phyloP scores from a whole-genome alignment of 164 flowering plant genomes.

The Brasenia schreberi region DNA sequence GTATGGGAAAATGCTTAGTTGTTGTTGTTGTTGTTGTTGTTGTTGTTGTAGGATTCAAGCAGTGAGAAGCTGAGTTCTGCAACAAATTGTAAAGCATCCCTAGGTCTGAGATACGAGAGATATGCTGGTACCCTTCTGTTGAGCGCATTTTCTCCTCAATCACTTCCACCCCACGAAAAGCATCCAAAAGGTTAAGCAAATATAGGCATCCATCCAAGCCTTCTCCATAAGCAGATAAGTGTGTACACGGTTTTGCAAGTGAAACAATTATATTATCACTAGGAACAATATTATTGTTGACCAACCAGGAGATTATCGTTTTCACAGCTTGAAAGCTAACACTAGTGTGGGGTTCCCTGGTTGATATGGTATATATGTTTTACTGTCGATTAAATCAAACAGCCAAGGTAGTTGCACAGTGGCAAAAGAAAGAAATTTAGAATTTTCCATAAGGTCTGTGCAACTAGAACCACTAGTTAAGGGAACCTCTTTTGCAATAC shows the following conservation, averaged over 20 bases:
- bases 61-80: slow-evolving; percentile 48
- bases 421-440: slow-evolving; percentile 61
- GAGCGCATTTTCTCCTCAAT: slow-evolving; percentile 67
- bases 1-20: too few species aligned
- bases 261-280: slow-evolving; percentile 63
- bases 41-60: too few species aligned
- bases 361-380: slow-evolving; percentile 13
- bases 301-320: slow-evolving; percentile 74
- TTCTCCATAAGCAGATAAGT: slow-evolving; percentile 58
- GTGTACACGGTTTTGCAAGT: slow-evolving; percentile 60
- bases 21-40: too few species aligned
- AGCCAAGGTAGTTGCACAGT: slow-evolving; percentile 78
- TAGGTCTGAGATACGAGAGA: slow-evolving; percentile 64
- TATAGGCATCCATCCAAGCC: slow-evolving; percentile 62
- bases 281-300: slow-evolving; percentile 68
- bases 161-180: slow-evolving; percentile 71
- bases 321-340: slow-evolving; percentile 44
- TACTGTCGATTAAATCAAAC: slow-evolving; percentile 46
- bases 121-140: slow-evolving; percentile 56
- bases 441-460: slow-evolving; percentile 56
- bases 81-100: slow-evolving; percentile 81
- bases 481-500: slow-evolving; percentile 41
- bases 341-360: slow-evolving; percentile 27
- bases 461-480: slow-evolving; percentile 27
- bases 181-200: slow-evolving; percentile 80